phyloP scores from a whole-genome alignment of 2,329 filamentous ascomycete genomes.

The Capronia americana region DNA sequence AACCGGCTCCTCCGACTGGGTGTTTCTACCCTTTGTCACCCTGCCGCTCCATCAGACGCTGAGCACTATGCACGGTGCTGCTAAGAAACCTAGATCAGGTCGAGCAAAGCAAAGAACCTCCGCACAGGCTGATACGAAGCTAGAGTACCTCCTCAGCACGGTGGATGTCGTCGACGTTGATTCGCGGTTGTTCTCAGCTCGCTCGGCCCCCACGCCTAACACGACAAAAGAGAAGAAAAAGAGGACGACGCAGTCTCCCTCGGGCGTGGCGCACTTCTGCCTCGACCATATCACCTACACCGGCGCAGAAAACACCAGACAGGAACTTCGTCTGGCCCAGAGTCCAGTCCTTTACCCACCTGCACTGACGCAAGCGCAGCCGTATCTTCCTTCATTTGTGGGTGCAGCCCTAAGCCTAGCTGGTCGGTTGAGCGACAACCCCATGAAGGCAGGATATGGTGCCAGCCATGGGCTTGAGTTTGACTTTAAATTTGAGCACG shows the following conservation, averaged over 20 bases:
- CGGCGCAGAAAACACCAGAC: conserved; percentile 24
- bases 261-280: conserved; percentile 11
- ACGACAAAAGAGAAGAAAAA: background rate
- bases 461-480: background rate
- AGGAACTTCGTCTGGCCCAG: conserved; percentile 28
- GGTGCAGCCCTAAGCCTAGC: conserved; percentile 20
- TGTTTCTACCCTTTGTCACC: conserved; percentile 31
- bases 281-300: conserved; percentile 32
- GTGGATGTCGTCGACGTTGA: conserved; percentile 34
- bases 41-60: conserved; percentile 16
- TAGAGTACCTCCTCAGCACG: conserved; percentile 27
- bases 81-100: background rate
- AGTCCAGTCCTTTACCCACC: conserved; percentile 24
- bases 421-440: conserved; percentile 18
- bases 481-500: background rate
- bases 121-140: conserved; percentile 6
- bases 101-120: background rate
- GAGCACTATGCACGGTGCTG: background rate
- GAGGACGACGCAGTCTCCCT: background rate
- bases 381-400: conserved; percentile 18
- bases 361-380: background rate
- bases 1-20: conserved; percentile 23
- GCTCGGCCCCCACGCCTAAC: background rate
- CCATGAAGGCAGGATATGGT: background rate
- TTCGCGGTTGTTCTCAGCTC: conserved; percentile 19